Evolutionary conservation across 345 rosid species (phyloP).

Genomic region (Odontarrhena argentea): DNA sequence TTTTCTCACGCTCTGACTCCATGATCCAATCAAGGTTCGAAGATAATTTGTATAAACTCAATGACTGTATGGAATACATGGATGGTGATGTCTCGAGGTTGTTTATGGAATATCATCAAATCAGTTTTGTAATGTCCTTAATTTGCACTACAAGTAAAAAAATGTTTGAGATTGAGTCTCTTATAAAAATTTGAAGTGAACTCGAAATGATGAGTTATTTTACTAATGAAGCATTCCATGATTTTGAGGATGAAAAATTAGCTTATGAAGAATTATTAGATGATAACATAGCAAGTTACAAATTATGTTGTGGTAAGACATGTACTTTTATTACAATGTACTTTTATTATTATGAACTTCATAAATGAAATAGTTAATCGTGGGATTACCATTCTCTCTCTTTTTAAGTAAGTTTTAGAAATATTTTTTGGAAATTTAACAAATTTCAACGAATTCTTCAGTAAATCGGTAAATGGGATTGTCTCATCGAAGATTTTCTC

Average conservation of each 20-base stretch:
- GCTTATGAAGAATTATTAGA: neutral
- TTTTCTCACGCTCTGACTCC: no score
- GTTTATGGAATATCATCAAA: conserved; percentile 15
- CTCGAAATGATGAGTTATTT: conserved; percentile 1
- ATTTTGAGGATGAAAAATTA: conserved; percentile 3
- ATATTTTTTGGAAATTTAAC: neutral
- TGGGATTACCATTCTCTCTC: no score
- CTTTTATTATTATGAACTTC: no score
- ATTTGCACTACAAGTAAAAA: neutral
- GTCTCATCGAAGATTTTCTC: neutral
- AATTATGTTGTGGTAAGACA: no score
- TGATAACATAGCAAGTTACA: no score
- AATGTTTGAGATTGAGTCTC: conserved; percentile 18
- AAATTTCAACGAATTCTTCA: conserved; percentile 1
- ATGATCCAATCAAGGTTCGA: no score
- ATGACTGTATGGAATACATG: conserved; percentile 26
- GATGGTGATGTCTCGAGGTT: conserved; percentile 22
- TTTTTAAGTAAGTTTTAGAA: conserved; percentile 21
- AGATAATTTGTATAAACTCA: neutral
- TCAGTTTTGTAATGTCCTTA: neutral
- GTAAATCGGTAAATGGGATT: neutral
- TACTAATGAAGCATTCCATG: conserved; percentile 5
- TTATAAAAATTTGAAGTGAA: conserved; percentile 9
- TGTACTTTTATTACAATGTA: no score
- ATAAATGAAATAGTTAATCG: neutral